Evolutionary conservation across 2,329 filamentous ascomycete species (phyloP), one percentile per base, ranked within the genome.

Genomic region (Fusarium sp.): DNA sequence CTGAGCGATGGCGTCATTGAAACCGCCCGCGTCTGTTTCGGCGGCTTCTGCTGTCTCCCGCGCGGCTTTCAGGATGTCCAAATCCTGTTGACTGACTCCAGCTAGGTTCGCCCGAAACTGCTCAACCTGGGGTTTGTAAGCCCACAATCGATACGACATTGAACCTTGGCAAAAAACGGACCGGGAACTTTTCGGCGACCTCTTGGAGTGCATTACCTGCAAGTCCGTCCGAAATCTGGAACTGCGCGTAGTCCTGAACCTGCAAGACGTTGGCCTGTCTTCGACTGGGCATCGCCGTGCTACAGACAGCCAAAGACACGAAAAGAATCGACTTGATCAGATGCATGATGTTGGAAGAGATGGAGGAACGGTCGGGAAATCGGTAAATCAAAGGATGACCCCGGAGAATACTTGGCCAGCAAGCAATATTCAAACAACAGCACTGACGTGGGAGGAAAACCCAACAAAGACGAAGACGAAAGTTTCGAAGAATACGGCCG

Each of bases 101-200:
- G 83, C 85, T 2, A 87, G 84, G 76, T 90, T 63, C 13, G 72
- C 65, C 20, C 35, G 58, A 33, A 68, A 68, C n/a, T 71, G 45
- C 16, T 61, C 59, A 27, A 68, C 45, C 72, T 71, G 18, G 7
- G 6, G 10, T 14, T 4, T 50, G 27, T 68, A 20, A 73, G 70
- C 29, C 24, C 11, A 27, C 18, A n/a, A 52, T 29, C 45, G 27
- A 20, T n/a, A 52, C 27, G 39, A 20, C 22, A n/a, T 35, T 6
- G 13, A 39, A 24, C n/a, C 54, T 80, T 1, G 22, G 75, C 82
- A 56, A 16, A 16, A 10, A 57, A 13, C 35, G 35, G 22, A 80
- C 88, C 88, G 0, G 88, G 87, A 77, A 91, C 90, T 72, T 87
- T 86, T 86, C 85, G 54, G 87, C 82, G 64, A 88, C 88, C 80